phyloP scores from a whole-genome alignment of 1,139 yeast genomes.

The Geotrichum macrosporum region DNA sequence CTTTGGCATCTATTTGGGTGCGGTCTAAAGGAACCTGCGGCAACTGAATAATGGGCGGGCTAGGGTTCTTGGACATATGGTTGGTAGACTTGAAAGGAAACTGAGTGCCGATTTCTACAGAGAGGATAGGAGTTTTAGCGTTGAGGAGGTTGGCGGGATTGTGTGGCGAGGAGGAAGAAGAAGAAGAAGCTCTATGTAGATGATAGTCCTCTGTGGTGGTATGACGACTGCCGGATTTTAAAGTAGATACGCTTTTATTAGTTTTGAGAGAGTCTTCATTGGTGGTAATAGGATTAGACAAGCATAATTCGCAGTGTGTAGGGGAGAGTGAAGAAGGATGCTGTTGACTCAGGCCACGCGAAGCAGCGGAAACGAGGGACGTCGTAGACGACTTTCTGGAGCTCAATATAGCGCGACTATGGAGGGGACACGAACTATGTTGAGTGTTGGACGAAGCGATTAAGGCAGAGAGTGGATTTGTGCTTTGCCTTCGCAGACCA shows the following conservation, averaged over 20 bases:
- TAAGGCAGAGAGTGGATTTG: constrained; percentile 1
- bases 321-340: constrained; percentile 1
- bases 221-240: neutral
- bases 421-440: constrained; percentile 2
- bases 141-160: constrained; percentile 15
- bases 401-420: neutral
- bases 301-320: constrained; percentile 7
- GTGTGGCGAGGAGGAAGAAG: neutral
- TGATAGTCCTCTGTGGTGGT: neutral
- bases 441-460: neutral
- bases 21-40: neutral
- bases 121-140: constrained; percentile 6
- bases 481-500: constrained; percentile 1
- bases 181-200: neutral
- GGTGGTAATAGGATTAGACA: neutral
- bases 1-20: too few species aligned
- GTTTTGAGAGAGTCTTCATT: constrained; percentile 1
- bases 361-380: neutral
- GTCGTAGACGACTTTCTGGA: constrained; percentile 1
- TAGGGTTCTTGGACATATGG: constrained; percentile 7
- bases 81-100: constrained; percentile 31
- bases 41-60: neutral
- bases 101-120: constrained; percentile 36
- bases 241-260: neutral
- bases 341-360: neutral